phyloP scores from a whole-genome alignment of 768 basidiomycete genomes.

The Lyophyllum semitale region DNA sequence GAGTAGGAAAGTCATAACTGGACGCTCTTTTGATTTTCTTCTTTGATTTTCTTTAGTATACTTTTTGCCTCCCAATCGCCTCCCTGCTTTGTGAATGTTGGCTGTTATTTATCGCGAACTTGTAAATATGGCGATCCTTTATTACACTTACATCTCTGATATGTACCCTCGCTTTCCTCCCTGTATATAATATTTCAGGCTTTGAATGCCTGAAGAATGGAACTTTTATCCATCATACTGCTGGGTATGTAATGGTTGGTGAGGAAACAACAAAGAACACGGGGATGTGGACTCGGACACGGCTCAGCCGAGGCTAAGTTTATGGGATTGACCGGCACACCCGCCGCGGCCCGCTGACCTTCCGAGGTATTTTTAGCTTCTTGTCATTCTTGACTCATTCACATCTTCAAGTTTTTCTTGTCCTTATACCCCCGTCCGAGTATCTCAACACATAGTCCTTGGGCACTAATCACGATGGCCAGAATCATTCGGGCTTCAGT shows the following conservation, averaged over 20 bases:
- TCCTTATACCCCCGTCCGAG: too few relatives aligned
- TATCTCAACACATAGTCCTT: too few relatives aligned
- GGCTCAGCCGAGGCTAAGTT: too few relatives aligned
- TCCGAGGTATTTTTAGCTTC: too few relatives aligned
- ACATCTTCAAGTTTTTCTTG: too few relatives aligned
- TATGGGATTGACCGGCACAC: background rate
- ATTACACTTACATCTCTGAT: background rate
- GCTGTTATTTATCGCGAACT: constrained; percentile 12
- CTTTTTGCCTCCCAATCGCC: constrained; percentile 1
- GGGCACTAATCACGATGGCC: constrained; percentile 8
- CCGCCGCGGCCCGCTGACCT: too few relatives aligned
- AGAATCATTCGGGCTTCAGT: constrained; percentile 44
- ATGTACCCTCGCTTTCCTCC: background rate
- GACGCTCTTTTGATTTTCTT: background rate
- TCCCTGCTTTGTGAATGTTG: background rate
- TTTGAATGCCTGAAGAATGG: background rate
- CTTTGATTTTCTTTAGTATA: background rate
- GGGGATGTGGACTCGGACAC: too few relatives aligned
- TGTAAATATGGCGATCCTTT: constrained; percentile 5
- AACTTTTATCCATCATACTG: background rate
- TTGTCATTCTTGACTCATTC: too few relatives aligned
- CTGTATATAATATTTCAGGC: constrained; percentile 1
- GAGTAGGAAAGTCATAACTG: constrained; percentile 28
- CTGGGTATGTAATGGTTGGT: background rate
- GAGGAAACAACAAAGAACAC: too few relatives aligned